Conservation (phyloP, 345 rosid genomes). For the Eucalyptus sp. region DNA sequence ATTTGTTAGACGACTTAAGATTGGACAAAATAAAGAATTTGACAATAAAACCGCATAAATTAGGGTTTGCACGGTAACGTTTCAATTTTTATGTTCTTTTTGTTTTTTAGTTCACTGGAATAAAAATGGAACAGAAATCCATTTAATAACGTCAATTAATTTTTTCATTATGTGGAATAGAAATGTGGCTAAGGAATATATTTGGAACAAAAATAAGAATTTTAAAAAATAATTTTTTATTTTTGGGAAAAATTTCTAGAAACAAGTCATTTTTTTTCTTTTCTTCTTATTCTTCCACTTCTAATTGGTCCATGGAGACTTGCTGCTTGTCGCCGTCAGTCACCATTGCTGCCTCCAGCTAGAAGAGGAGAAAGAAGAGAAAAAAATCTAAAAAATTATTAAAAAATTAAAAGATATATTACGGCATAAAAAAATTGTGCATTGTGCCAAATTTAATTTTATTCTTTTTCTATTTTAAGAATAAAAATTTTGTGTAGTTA, state of each 20-base stretch:
- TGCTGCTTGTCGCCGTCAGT: accelerated
- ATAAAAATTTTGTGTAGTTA: too few relatives aligned
- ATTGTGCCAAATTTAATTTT: accelerated
- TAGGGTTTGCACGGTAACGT: accelerated
- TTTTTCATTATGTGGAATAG: accelerated
- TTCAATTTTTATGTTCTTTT: too few relatives aligned
- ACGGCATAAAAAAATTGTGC: accelerated
- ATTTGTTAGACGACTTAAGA: not conserved
- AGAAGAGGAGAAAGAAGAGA: too few relatives aligned
- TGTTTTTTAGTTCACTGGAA: accelerated
- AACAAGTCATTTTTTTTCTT: too few relatives aligned
- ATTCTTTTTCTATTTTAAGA: too few relatives aligned
- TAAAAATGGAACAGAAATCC: accelerated
- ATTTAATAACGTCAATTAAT: accelerated
- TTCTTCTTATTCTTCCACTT: too few relatives aligned
- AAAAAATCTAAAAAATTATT: too few relatives aligned
- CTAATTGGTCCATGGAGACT: accelerated
- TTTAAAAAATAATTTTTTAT: accelerated
- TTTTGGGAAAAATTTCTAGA: accelerated
- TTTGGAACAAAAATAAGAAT: accelerated
- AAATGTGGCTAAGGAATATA: accelerated
- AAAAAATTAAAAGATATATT: too few relatives aligned
- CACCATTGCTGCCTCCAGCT: accelerated
- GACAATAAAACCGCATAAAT: not conserved
- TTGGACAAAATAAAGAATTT: not conserved